Conservation (phyloP, 805 yeast genomes). For the Komagataella kurtzmanii region DNA sequence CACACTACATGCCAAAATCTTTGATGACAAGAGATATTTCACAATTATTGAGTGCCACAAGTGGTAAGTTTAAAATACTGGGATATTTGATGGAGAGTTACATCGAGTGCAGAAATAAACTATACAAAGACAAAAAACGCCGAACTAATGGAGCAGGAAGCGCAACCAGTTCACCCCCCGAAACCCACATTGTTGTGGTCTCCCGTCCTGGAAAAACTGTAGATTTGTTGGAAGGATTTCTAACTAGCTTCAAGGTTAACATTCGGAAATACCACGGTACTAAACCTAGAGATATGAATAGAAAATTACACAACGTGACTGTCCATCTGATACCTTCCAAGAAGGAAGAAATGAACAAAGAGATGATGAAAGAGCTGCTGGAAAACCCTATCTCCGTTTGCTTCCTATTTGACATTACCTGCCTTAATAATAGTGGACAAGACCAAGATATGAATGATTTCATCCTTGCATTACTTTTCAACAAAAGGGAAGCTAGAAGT, state of each 20-base stretch:
- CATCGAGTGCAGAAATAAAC: slow-evolving; percentile 11
- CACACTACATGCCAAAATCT: slow-evolving; percentile 76
- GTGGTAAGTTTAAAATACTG: slow-evolving; percentile 73
- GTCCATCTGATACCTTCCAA: slow-evolving; percentile 32
- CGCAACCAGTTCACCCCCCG: slow-evolving; percentile 4
- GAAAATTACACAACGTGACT: slow-evolving; percentile 9
- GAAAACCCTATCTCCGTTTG: slow-evolving; percentile 12
- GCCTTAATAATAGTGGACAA: slow-evolving; percentile 1
- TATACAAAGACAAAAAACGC: slow-evolving; percentile 7
- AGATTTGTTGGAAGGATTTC: slow-evolving; percentile 61
- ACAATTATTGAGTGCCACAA: slow-evolving; percentile 53
- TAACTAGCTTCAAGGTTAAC: slow-evolving; percentile 45
- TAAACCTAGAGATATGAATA: slow-evolving; percentile 34
- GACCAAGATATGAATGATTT: slow-evolving; percentile 4
- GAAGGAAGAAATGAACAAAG: slow-evolving; percentile 10
- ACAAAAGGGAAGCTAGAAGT: not conserved
- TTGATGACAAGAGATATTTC: slow-evolving; percentile 62
- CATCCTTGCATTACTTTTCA: slow-evolving; percentile 6
- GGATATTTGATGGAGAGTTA: slow-evolving; percentile 40
- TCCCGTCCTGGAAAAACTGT: slow-evolving; percentile 55
- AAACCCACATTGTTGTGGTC: slow-evolving; percentile 51
- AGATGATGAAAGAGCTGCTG: slow-evolving; percentile 4
- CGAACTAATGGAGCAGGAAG: slow-evolving; percentile 1
- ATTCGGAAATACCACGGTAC: slow-evolving; percentile 52
- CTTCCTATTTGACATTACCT: slow-evolving; percentile 18